Base-by-base conservation (phyloP, 345 rosid species). In the Combretum micranthum region DNA sequence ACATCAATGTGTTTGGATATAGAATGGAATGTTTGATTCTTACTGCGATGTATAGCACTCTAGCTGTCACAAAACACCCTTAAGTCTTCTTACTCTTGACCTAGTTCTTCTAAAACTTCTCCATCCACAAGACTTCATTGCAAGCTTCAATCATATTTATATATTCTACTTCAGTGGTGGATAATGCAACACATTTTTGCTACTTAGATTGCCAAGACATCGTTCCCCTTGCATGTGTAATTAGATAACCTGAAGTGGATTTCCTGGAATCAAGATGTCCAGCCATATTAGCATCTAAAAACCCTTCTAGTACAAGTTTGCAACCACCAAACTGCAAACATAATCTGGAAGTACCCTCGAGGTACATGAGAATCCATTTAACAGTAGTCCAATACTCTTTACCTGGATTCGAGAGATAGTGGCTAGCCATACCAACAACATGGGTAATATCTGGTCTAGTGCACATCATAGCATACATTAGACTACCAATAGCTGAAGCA, bases 381-480 rank as follows among this genome's bases (percentile, higher is more conserved):
- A n/a, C n/a, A n/a, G n/a, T n/a, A n/a, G n/a, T n/a, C n/a, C n/a
- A n/a, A n/a, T n/a, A n/a, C n/a, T n/a, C n/a, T n/a, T n/a, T n/a
- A n/a, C n/a, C n/a, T n/a, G n/a, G n/a, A n/a, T n/a, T n/a, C n/a
- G n/a, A n/a, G n/a, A n/a, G n/a, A n/a, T n/a, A n/a, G n/a, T n/a
- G n/a, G n/a, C n/a, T n/a, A n/a, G n/a, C n/a, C n/a, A n/a, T n/a
- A n/a, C n/a, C n/a, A n/a, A n/a, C n/a, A n/a, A n/a, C n/a, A n/a
- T n/a, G n/a, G n/a, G n/a, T n/a, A n/a, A n/a, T n/a, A n/a, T 59
- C 53, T 0, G 25, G n/a, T 25, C 45, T 59, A 5, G 26, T 47
- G 6, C 53, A 59, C 0, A 59, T 44, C 52, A 59, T 47, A 13
- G 42, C 49, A 20, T 61, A 51, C 32, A 60, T 60, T 7, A 60